Percentiles rank a stretch among this genome's conserved stretches.
Evolutionary conservation across 495 filamentous ascomycete genomes (phyloP).

Genomic region (Penicillium ucsense): DNA sequence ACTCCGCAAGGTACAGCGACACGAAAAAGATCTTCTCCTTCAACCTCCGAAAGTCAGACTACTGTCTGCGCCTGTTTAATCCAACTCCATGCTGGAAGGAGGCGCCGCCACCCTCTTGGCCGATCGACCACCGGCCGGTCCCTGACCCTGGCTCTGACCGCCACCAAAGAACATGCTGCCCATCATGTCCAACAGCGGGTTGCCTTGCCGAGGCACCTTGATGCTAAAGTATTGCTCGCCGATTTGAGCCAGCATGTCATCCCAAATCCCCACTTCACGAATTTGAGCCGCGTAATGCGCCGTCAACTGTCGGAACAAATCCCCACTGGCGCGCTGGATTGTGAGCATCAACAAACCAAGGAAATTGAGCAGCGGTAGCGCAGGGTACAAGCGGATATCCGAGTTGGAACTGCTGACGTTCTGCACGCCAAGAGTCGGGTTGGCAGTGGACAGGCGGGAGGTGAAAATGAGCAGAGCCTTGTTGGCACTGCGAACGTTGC

Average conservation of each 20-base stretch:
- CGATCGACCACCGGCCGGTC: constrained; percentile 32
- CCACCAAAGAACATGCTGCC: constrained; percentile 76
- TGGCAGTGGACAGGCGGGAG: constrained; percentile 57
- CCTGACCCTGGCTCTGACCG: constrained; percentile 27
- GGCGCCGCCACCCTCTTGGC: constrained; percentile 39
- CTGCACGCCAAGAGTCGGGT: constrained; percentile 61
- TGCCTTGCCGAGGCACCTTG: constrained; percentile 73
- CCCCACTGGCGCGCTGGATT: constrained; percentile 66
- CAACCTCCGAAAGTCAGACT: not conserved
- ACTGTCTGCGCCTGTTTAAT: constrained; percentile 22
- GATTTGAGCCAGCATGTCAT: constrained; percentile 74
- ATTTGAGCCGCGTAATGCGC: constrained; percentile 72
- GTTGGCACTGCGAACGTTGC: constrained; percentile 83
- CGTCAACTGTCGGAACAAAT: constrained; percentile 75
- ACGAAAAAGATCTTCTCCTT: not conserved
- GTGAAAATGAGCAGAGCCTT: constrained; percentile 74
- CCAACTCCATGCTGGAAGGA: constrained; percentile 44
- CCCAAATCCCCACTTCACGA: constrained; percentile 65
- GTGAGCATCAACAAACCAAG: constrained; percentile 72
- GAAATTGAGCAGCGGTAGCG: constrained; percentile 86
- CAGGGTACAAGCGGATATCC: constrained; percentile 74
- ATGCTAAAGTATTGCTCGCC: constrained; percentile 98
- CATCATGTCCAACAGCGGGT: constrained; percentile 96
- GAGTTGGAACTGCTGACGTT: constrained; percentile 66
- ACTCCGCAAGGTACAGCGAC: too few species aligned